Base-by-base conservation (phyloP, 2,329 filamentous ascomycete species). In the Alternaria gaisen region DNA sequence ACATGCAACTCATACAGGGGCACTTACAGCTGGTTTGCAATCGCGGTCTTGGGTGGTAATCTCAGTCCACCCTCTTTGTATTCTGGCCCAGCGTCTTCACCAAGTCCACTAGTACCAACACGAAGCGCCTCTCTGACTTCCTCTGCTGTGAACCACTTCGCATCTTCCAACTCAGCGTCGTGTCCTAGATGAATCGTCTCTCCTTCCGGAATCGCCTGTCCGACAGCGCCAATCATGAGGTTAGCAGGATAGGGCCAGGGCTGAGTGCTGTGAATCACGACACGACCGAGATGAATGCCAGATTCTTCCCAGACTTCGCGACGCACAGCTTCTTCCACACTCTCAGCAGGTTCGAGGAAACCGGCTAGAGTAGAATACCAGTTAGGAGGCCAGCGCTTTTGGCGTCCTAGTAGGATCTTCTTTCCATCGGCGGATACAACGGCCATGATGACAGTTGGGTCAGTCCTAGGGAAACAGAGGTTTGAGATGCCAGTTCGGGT, bases 401-500 rank as follows among this genome's bases (percentile, higher is more conserved):
- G 88, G 14, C 95, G 89, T 38, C 95, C 95, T 0, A 99, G 89
- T 8, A 99, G 87, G 40, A 97, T 81, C 63, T 88, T 87, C 67
- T 89, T 86, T 51, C 91, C 91, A 69, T 96, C 92, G 52, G 89
- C 84, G 54, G 91, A 96, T 32, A 98, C 87, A 11, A 97, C 90
- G 0, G 94, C 94, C 81, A 96, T 94, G 80, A 99, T 99, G 77
- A 98, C 93, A 28, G 93, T 97, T 1, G 94, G 93, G 72, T 97
- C 94, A 2, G 94, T 97, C 52, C 94, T 88, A 3, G 94, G 94
- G 83, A 97, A 98, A 73, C 86, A 90, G 54, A 97, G 85, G 80
- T 99, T 99, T 32, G 93, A 97, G 46, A 99, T 82, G 26, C 92
- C 93, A 40, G 88, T 90, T 55, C 95, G 88, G 0, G 94, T 96